A percentile compares a stretch with the other conserved stretches of the same genome.
phyloP scores from a whole-genome alignment of 768 basidiomycete genomes.

The Rhodotorula toruloides region DNA sequence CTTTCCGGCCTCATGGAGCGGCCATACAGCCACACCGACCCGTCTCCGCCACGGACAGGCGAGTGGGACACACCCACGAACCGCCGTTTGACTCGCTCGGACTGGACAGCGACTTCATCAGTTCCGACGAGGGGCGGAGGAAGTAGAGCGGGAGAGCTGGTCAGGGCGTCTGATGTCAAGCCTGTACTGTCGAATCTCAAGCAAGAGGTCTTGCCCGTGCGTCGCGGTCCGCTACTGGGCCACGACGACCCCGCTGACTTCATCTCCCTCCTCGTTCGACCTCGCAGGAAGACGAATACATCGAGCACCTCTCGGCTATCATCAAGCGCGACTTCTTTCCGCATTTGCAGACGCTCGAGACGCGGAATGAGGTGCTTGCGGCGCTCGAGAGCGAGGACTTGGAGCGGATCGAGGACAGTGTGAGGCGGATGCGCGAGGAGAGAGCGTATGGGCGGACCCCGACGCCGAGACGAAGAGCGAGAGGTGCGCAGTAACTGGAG shows the following conservation, averaged over 20 bases:
- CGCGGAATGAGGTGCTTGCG: conserved; percentile 78
- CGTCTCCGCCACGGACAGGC: neutral
- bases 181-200: conserved; percentile 2
- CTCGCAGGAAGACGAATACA: conserved; percentile 80
- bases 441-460: conserved; percentile 10
- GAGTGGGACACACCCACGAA: conserved; percentile 16
- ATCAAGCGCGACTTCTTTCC: conserved; percentile 99
- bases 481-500: neutral
- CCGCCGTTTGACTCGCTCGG: neutral
- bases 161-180: neutral
- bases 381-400: conserved; percentile 67
- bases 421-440: conserved; percentile 41
- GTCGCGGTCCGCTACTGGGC: conserved; percentile 46
- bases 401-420: conserved; percentile 24
- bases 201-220: conserved; percentile 35
- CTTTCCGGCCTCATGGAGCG: neutral
- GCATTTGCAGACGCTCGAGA: conserved; percentile 78
- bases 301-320: conserved; percentile 77
- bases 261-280: neutral
- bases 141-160: neutral
- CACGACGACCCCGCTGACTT: neutral
- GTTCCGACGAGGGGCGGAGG: neutral
- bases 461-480: neutral
- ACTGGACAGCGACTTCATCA: neutral
- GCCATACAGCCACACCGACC: neutral